A percentile compares a stretch with the other conserved stretches of the same genome.
Conservation (phyloP, 2,329 filamentous ascomycete species). For the Hypoxylon sp. region DNA sequence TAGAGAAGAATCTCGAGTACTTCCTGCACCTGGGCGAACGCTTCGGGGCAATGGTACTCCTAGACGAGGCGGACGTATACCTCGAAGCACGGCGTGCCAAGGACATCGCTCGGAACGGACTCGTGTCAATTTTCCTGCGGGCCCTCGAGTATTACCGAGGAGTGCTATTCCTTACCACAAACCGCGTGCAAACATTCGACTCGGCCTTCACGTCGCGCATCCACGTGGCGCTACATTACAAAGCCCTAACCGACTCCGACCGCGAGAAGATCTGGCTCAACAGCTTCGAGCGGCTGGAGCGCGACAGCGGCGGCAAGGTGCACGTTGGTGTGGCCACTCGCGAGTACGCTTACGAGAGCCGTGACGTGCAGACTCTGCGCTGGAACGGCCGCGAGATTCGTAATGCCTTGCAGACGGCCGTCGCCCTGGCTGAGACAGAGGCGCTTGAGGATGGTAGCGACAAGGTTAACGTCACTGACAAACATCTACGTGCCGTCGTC, state of each 20-base stretch:
- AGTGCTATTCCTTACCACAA: slow-evolving; percentile 67
- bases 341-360: slow-evolving; percentile 58
- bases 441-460: slow-evolving; percentile 51
- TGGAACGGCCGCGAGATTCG: slow-evolving; percentile 58
- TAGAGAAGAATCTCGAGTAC: slow-evolving; percentile 63
- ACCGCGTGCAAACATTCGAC: slow-evolving; percentile 65
- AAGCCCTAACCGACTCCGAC: slow-evolving; percentile 59
- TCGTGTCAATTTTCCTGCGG: slow-evolving; percentile 66
- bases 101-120: slow-evolving; percentile 63
- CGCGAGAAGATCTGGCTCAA: slow-evolving; percentile 63
- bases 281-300: slow-evolving; percentile 63
- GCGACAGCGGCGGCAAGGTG: slow-evolving; percentile 58
- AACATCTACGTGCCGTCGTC: slow-evolving; percentile 56
- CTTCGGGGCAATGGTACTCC: slow-evolving; percentile 67
- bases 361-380: slow-evolving; percentile 57
- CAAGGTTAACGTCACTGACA: slow-evolving; percentile 54
- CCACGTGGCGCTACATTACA: slow-evolving; percentile 65
- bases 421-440: slow-evolving; percentile 52
- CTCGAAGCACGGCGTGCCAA: slow-evolving; percentile 65
- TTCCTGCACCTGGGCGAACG: slow-evolving; percentile 65
- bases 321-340: slow-evolving; percentile 58
- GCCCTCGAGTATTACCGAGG: slow-evolving; percentile 67
- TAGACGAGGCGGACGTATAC: slow-evolving; percentile 74
- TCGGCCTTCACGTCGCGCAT: slow-evolving; percentile 65
- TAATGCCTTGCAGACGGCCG: slow-evolving; percentile 55